Evolutionary conservation across 306 rosid genomes (phyloP).

Genomic region (Hippophae gyantsensis): DNA sequence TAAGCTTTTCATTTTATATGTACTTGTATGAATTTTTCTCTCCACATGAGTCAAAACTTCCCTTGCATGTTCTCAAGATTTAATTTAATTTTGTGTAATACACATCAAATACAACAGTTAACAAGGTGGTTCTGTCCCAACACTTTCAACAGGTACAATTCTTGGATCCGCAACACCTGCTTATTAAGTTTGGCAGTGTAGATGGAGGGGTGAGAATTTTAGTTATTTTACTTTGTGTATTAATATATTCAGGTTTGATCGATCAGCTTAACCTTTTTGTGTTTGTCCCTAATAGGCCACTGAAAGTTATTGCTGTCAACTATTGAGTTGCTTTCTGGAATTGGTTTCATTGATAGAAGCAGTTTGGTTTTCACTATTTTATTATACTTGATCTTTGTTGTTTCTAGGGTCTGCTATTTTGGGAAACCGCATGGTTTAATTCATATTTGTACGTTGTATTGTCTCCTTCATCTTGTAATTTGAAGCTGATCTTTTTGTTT

Average conservation of each 20-base stretch:
- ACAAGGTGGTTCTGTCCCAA: constrained; percentile 38
- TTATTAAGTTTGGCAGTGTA: constrained; percentile 92
- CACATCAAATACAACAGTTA: constrained; percentile 23
- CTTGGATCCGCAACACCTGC: constrained; percentile 92
- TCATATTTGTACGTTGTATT: too few species aligned
- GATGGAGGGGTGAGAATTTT: constrained; percentile 81
- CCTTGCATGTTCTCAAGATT: constrained; percentile 16
- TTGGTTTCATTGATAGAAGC: constrained; percentile 2
- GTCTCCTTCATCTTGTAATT: too few species aligned
- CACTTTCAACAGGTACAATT: constrained; percentile 79
- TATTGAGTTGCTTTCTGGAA: constrained; percentile 9
- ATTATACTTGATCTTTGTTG: constrained; percentile 3
- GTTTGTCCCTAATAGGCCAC: not conserved
- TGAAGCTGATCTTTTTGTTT: too few species aligned
- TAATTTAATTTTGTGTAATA: constrained; percentile 6
- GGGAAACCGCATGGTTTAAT: too few species aligned
- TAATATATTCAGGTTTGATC: not conserved
- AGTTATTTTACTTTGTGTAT: constrained; percentile 14
- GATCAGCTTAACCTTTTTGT: not conserved
- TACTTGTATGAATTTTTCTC: constrained; percentile 2
- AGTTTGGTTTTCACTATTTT: constrained; percentile 3
- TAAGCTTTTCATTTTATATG: constrained; percentile 6
- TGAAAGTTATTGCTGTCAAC: constrained; percentile 2
- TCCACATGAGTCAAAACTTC: constrained; percentile 17
- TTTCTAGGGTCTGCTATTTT: constrained; percentile 1